A percentile compares a stretch with the other conserved stretches of the same genome.
Evolutionary conservation across 164 flowering plant species (phyloP).

Genomic region (Piper longum): DNA sequence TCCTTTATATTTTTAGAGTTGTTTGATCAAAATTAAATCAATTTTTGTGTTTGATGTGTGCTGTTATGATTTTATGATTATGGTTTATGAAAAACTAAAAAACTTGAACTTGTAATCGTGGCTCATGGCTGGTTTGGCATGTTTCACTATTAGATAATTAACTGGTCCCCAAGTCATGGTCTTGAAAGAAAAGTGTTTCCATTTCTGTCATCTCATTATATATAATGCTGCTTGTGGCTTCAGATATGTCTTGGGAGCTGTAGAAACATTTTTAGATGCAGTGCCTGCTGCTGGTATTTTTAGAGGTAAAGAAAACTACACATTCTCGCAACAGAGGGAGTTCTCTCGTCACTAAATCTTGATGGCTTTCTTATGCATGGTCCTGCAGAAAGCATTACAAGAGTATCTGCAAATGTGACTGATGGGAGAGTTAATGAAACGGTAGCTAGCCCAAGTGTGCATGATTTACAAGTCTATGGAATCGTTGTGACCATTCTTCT

Average conservation of each 20-base stretch:
- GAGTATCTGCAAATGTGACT: constrained; percentile 50
- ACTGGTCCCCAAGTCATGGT: background rate
- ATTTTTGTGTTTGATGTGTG: too few species aligned
- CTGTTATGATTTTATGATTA: too few species aligned
- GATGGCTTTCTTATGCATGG: constrained; percentile 3
- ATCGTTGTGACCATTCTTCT: constrained; percentile 80
- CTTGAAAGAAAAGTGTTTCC: background rate
- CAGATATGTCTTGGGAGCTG: constrained; percentile 98
- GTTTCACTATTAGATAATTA: too few species aligned
- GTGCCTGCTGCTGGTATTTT: constrained; percentile 91
- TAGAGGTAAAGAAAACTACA: constrained; percentile 38
- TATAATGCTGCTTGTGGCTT: constrained; percentile 10
- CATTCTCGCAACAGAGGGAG: background rate
- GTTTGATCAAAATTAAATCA: too few species aligned
- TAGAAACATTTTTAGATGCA: constrained; percentile 89
- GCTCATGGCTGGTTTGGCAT: too few species aligned
- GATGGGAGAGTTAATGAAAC: constrained; percentile 15
- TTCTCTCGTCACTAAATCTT: too few species aligned
- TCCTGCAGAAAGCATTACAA: constrained; percentile 54
- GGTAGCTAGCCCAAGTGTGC: constrained; percentile 55
- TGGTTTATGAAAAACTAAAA: too few species aligned
- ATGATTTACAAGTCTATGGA: constrained; percentile 96
- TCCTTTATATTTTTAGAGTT: background rate
- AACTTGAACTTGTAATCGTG: too few species aligned
- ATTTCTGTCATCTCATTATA: background rate